These are phyloP conservation scores for Pythium periplocum DNA, from an alignment of 352 stramenopile species.

Conservation along the genomic window DNA sequence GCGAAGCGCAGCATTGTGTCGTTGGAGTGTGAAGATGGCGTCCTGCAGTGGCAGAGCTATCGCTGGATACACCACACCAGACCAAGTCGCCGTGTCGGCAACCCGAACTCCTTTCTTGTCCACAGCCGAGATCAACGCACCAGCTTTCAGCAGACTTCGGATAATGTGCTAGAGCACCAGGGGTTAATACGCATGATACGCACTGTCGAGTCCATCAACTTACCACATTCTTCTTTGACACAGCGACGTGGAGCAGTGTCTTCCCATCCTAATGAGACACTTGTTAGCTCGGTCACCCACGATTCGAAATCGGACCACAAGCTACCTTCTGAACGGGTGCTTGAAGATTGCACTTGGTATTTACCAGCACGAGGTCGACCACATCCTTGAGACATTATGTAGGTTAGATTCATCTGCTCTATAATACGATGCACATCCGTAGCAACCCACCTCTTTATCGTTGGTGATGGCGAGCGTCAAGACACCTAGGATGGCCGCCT, in stretches of 20 bases:
- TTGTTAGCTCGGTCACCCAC: no score
- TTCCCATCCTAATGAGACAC: neutral
- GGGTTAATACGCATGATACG: neutral
- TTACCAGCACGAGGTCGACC: no score
- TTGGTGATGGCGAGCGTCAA: no score
- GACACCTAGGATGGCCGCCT: no score
- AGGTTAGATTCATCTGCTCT: no score
- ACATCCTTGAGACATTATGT: no score
- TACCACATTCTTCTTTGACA: neutral
- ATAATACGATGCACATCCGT: no score
- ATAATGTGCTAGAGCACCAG: constrained; percentile 11
- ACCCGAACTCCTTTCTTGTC: constrained; percentile 21
- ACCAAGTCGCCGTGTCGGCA: constrained; percentile 15
- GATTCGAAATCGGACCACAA: no score
- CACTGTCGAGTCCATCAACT: neutral
- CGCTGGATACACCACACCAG: constrained; percentile 13
- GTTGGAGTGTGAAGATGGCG: constrained; percentile 16
- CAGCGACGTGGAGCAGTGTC: neutral
- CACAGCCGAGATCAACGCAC: constrained; percentile 5
- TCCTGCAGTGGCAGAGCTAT: constrained; percentile 17
- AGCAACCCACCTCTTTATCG: no score
- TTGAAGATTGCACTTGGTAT: no score
- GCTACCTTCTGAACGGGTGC: no score
- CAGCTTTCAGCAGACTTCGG: constrained; percentile 13
- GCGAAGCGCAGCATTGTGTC: constrained; percentile 8